Base-by-base conservation (phyloP, 306 rosid species). In the Dalbergia cultrata region DNA sequence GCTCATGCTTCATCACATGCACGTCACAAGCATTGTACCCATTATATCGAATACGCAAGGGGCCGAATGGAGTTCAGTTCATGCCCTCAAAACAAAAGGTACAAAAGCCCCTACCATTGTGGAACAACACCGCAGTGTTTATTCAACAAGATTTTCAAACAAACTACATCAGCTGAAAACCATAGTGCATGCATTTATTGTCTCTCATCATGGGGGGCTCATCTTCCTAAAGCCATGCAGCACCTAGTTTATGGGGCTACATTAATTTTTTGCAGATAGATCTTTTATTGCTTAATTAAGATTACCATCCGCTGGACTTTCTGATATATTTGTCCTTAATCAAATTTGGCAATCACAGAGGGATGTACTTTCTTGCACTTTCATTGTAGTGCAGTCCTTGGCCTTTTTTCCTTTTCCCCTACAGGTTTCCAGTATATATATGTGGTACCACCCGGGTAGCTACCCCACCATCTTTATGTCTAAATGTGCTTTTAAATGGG, bases 1-100 rank as follows among this genome's bases (percentile, higher is more conserved):
- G 8, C 85, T 85, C 83, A 72, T 80, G 87, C 71, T 64, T 80
- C 33, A 70, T 75, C 87, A 84, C 85, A 84, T 84, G 87, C 79
- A 76, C 72, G 79, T 70, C 80, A 76, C 80, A 70, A 75, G 76
- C 74, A 50, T 39, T 69, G 81, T 83, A 47, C 77, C 72, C 74
- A 49, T 58, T 83, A 19, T 18, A 75, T 80, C 62, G 11, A 80
- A 70, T 80, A 61, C 58, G n/a, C 50, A 75, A 76, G 82, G 87
- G 85, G 13, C 82, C 79, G 0, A 50, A 16, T 74, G 3, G 71
- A 84, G 69, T 64, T 50, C 18, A 84, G 76, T 80, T 80, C 74
- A 76, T 80, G 47, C 79, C 74, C 62, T 80, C 76, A 70, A 57
- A 80, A 56, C 66, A 54, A 80, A 84, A 50, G 81, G 81, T 75